Conservation (phyloP, 164 flowering plant species). For the Sedum album region DNA sequence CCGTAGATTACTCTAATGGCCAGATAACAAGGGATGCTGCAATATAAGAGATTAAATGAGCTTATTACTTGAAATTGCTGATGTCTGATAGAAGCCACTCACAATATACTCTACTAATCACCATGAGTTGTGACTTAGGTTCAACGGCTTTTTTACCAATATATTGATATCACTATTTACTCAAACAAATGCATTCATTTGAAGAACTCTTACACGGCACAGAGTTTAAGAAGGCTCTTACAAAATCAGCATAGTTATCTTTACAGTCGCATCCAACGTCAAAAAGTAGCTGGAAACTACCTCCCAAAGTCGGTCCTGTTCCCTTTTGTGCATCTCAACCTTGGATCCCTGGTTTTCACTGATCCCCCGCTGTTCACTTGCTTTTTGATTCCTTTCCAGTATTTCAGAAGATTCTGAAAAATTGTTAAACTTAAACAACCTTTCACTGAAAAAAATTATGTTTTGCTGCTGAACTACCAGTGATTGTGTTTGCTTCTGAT, state of each 20-base stretch:
- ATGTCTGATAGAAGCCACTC: neutral
- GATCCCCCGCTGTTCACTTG: constrained; percentile 17
- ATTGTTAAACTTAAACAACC: constrained; percentile 60
- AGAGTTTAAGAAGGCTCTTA: constrained; percentile 29
- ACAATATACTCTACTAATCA: neutral
- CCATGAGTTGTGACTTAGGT: no score
- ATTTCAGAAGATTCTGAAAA: constrained; percentile 24
- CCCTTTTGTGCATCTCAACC: constrained; percentile 19
- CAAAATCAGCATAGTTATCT: constrained; percentile 62
- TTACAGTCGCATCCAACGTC: constrained; percentile 54
- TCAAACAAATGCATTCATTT: neutral
- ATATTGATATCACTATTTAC: neutral
- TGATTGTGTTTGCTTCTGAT: constrained; percentile 28
- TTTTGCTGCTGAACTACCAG: constrained; percentile 41
- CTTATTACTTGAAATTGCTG: neutral
- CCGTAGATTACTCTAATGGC: constrained; percentile 56
- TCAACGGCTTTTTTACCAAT: no score
- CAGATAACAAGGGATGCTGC: constrained; percentile 67
- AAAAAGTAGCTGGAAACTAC: constrained; percentile 38
- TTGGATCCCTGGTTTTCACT: constrained; percentile 18
- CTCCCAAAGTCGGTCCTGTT: constrained; percentile 28
- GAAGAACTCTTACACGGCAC: constrained; percentile 2
- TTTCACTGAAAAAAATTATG: constrained; percentile 48
- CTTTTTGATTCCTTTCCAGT: constrained; percentile 29
- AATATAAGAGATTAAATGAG: constrained; percentile 11